A percentile compares a stretch with the other conserved stretches of the same genome.
phyloP scores from a whole-genome alignment of 352 stramenopile genomes.

The Pythium guiyangense region DNA sequence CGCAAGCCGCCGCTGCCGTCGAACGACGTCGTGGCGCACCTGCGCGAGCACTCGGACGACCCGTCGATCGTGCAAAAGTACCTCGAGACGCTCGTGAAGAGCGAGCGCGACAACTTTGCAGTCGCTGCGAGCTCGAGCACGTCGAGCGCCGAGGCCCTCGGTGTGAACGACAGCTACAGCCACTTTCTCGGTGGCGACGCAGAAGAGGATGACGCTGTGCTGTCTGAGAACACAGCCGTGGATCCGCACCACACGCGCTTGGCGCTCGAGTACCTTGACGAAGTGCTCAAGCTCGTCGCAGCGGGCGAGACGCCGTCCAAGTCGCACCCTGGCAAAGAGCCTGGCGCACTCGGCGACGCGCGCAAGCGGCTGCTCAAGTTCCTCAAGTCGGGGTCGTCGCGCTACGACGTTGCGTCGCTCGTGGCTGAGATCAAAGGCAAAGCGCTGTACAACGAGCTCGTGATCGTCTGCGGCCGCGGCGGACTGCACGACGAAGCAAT shows the following conservation, averaged over 20 bases:
- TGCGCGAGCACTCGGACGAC: constrained; percentile 74
- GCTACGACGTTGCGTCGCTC: constrained; percentile 69
- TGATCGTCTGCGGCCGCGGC: constrained; percentile 80
- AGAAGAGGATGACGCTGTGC: constrained; percentile 39
- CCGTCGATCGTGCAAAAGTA: constrained; percentile 74
- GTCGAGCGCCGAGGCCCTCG: constrained; percentile 19
- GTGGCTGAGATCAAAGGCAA: constrained; percentile 76
- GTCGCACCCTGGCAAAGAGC: constrained; percentile 74
- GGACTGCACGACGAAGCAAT: constrained; percentile 78
- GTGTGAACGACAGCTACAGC: constrained; percentile 80
- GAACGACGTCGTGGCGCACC: constrained; percentile 75
- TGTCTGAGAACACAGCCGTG: constrained; percentile 23
- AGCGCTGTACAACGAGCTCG: constrained; percentile 78
- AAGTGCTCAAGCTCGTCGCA: constrained; percentile 71
- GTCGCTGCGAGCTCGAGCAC: constrained; percentile 6
- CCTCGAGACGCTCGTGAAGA: constrained; percentile 77
- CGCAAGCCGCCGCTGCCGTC: constrained; percentile 56
- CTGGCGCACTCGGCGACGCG: constrained; percentile 60
- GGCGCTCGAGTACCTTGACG: constrained; percentile 83
- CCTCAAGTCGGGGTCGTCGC: constrained; percentile 67
- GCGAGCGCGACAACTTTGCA: constrained; percentile 24
- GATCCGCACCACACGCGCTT: constrained; percentile 81
- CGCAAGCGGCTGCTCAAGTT: constrained; percentile 81
- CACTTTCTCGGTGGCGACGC: constrained; percentile 71
- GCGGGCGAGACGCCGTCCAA: constrained; percentile 75